Conservation (phyloP, 2,329 filamentous ascomycete genomes). For the Calonectria honghensis region DNA sequence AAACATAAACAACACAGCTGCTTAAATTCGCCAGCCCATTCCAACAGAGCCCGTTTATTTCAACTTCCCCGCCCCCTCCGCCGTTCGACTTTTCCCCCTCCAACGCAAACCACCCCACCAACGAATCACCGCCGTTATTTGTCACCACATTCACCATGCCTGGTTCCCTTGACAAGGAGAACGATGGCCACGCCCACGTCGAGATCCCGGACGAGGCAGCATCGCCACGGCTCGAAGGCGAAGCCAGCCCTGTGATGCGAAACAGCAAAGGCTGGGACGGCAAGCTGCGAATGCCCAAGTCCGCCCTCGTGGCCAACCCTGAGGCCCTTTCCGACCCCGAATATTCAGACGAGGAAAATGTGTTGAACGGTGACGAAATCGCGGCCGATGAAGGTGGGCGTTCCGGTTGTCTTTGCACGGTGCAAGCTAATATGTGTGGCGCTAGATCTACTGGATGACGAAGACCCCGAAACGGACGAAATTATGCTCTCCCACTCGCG, state of each 20-base stretch:
- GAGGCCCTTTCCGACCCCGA: constrained; percentile 90
- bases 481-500: constrained; percentile 94
- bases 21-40: constrained; percentile 13
- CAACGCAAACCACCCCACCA: constrained; percentile 43
- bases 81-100: constrained; percentile 21
- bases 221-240: constrained; percentile 63
- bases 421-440: constrained; percentile 12
- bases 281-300: constrained; percentile 83
- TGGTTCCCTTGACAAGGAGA: constrained; percentile 61
- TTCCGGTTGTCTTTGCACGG: not conserved
- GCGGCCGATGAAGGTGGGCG: constrained; percentile 84
- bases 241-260: constrained; percentile 68
- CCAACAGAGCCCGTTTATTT: constrained; percentile 14
- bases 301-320: constrained; percentile 80
- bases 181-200: constrained; percentile 66
- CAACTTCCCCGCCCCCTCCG: constrained; percentile 28
- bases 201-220: constrained; percentile 68
- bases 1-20: constrained; percentile 30
- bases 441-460: constrained; percentile 76
- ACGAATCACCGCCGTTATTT: constrained; percentile 28
- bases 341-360: constrained; percentile 83
- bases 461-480: constrained; percentile 79
- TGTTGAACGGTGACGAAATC: constrained; percentile 83
- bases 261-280: constrained; percentile 88
- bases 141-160: constrained; percentile 61